A percentile compares a stretch with the other conserved stretches of the same genome.
Conservation (phyloP, 2,329 filamentous ascomycete genomes). For the Neofusicoccum ribis region DNA sequence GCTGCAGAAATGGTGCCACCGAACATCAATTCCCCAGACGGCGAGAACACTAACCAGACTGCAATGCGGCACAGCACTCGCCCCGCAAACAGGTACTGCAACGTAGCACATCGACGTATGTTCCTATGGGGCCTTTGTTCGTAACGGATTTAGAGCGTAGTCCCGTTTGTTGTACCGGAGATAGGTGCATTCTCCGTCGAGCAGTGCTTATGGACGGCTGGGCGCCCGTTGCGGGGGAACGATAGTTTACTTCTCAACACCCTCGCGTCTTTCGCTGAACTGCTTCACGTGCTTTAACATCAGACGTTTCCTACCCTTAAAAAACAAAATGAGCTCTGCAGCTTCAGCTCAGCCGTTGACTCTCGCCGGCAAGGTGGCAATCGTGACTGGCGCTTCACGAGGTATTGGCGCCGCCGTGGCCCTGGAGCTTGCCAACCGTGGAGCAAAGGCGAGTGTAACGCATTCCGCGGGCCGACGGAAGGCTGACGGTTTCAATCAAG, state of each 20-base stretch:
- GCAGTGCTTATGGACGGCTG: neutral
- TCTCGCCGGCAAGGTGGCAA: constrained; percentile 42
- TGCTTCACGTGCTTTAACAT: no score
- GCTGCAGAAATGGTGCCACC: neutral
- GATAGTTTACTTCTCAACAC: no score
- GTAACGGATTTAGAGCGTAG: neutral
- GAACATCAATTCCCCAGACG: no score
- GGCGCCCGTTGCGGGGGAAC: neutral
- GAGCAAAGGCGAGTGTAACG: constrained; percentile 39
- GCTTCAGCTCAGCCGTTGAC: neutral
- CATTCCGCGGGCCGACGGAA: neutral
- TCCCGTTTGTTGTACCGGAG: neutral
- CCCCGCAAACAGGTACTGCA: no score
- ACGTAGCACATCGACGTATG: no score
- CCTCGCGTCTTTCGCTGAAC: no score
- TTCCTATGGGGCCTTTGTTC: neutral
- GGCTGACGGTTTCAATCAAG: constrained; percentile 25
- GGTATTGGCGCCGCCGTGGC: constrained; percentile 53
- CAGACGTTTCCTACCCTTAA: neutral
- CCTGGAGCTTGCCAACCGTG: constrained; percentile 49
- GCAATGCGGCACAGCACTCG: neutral
- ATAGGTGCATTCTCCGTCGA: neutral
- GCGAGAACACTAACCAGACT: neutral
- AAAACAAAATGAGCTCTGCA: neutral
- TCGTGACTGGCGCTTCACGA: constrained; percentile 53